Evolutionary conservation across 2,329 filamentous ascomycete genomes (phyloP), one percentile per base, ranked within the genome.

Genomic region (Clathrospora elynae): DNA sequence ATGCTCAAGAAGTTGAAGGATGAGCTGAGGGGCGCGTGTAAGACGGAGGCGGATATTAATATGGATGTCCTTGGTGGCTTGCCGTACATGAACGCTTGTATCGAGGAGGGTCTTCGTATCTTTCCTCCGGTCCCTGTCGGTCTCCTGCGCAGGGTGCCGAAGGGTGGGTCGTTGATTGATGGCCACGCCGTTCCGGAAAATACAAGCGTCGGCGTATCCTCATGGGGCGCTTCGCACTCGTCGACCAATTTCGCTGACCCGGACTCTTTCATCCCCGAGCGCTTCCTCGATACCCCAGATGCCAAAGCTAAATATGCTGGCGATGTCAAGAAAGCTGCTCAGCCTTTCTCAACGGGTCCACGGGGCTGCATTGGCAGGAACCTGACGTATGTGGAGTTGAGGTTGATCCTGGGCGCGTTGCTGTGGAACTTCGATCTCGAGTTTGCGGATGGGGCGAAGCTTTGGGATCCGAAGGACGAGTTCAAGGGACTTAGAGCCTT

Each of bases 31-130:
- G 25, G 30, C 6, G 61, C 61, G 6, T 57, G 58, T 42, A 55
- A 58, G 13, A 51, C 48, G 6, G 55, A 64, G 36, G 54, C 55
- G 11, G 67, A 70, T n/a, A 49, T 71, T 19, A 66, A 59, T 22
- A 67, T 67, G 57, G 59, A 67, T 22, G 45, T 59, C 6, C 51
- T 65, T 1, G 46, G 46, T 5, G 46, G 25, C 12, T 49, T 73
- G 10, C 59, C 62, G 2, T 78, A 76, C 48, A 61, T 77, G 42
- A 65, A 72, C 25, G 75, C 75, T 3, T 73, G 73, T 42, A 64
- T 78, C 9, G 70, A 74, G 37, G 76, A 79, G 57, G 71, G 67
- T 2, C 58, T 78, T 4, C 65, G 76, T 6, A 70, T 75, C 36
- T 74, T 73, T 51, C 74, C 75, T 1, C 74, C 75, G 0, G 70